phyloP scores from a whole-genome alignment of 805 yeast species.

The Lipomyces sp. region DNA sequence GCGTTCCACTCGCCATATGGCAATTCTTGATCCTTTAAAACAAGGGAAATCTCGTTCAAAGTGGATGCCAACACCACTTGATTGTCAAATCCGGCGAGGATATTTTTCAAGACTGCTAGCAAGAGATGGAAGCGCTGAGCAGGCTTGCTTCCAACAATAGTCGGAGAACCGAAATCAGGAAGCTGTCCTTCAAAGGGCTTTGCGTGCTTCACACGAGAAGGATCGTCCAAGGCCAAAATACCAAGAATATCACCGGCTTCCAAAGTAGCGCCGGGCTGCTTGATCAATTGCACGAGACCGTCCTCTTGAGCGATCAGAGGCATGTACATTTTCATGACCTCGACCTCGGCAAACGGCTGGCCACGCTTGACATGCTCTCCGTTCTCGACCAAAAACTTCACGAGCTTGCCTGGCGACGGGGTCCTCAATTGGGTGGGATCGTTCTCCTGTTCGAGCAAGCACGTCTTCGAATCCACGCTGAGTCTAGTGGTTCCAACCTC shows the following conservation, averaged over 20 bases:
- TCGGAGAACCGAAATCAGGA: constrained; percentile 84
- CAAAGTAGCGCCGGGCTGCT: constrained; percentile 98
- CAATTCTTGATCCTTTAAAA: constrained; percentile 71
- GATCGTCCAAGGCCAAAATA: constrained; percentile 90
- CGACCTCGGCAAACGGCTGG: constrained; percentile 96
- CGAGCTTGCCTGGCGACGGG: constrained; percentile 98
- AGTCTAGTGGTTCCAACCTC: constrained; percentile 93
- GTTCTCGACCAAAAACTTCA: constrained; percentile 85
- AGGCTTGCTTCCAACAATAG: constrained; percentile 77
- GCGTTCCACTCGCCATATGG: constrained; percentile 92
- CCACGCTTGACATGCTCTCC: constrained; percentile 93
- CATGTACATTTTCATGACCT: constrained; percentile 99
- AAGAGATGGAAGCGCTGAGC: constrained; percentile 65
- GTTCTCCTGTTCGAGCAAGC: constrained; percentile 88
- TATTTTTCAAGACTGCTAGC: constrained; percentile 64
- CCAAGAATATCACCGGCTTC: constrained; percentile 97
- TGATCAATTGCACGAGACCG: constrained; percentile 86
- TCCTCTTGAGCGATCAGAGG: constrained; percentile 91
- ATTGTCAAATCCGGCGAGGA: constrained; percentile 88
- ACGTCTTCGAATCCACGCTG: constrained; percentile 93
- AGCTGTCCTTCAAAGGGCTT: constrained; percentile 90
- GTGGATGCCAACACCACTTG: constrained; percentile 90
- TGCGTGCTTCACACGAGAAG: constrained; percentile 95
- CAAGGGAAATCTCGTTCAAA: constrained; percentile 64
- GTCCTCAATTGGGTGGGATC: constrained; percentile 98